Evolutionary conservation across 2,329 filamentous ascomycete species (phyloP), one percentile per base, ranked within the genome.

Genomic region (Aspergillus niger): DNA sequence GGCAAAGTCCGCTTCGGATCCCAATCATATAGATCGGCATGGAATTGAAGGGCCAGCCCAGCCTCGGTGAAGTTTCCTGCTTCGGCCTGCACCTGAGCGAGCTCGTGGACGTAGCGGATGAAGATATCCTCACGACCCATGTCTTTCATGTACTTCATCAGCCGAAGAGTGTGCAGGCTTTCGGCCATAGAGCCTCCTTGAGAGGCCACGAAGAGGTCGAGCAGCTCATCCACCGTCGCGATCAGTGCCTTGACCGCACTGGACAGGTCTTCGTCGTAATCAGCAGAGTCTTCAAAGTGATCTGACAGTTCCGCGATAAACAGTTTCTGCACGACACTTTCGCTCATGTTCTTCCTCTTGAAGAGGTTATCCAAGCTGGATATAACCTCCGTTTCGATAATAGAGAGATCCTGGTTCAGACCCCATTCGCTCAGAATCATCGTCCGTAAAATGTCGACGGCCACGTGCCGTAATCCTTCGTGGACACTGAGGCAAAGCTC

Each of bases 361-460:
- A 97, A 97, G 55, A 97, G 86, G 24, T 85, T 83, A 72, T 99
- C 95, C 57, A 99, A 80, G 66, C 91, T 96, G 70, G 97, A 94
- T 68, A 99, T 97, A 81, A 98, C 93, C 76, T 97, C 95, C 2
- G 92, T 95, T 76, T 98, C 93, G 55, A 99, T 91, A 51, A 95
- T 88, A 2, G 90, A 90, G 51, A 99, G 80, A 73, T 98, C 94
- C 73, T 97, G 91, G 72, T 92, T 97, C 65, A 99, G 78, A 15
- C 92, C 93, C 95, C 95, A 99, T 77, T 99, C 95, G 77, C 93
- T 96, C 67, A 98, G 89, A 70, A 99, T 96, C 95, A 99, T 99
- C 2, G 92, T 96, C 74, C 97, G 92, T 63, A 99, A 78, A 20
- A 99, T 91, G 74, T 97, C 91, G 30, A 97, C 92, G 0, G 94